Evolutionary conservation across 2,329 filamentous ascomycete species (phyloP).

Genomic region (Clathrospora elynae): DNA sequence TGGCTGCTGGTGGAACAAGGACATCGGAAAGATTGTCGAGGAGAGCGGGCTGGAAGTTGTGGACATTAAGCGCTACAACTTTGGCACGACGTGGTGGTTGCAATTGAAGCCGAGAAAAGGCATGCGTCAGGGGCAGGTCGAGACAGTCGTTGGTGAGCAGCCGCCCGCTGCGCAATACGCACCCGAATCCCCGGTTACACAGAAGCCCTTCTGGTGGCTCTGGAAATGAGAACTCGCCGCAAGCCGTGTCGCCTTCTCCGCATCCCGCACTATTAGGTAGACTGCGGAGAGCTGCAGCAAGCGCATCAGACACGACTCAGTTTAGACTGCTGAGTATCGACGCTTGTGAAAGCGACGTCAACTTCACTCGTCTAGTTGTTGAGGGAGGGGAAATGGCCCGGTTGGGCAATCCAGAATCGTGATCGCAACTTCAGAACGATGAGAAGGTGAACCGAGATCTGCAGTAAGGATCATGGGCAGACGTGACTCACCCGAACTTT

Average conservation of each 20-base stretch:
- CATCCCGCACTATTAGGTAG: slow-evolving; percentile 13
- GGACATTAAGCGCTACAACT: slow-evolving; percentile 52
- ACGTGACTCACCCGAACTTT: slow-evolving; percentile 15
- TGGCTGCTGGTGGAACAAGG: slow-evolving; percentile 60
- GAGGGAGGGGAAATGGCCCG: slow-evolving; percentile 18
- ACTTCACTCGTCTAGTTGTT: slow-evolving; percentile 7
- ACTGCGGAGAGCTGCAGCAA: slow-evolving; percentile 14
- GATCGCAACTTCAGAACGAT: slow-evolving; percentile 14
- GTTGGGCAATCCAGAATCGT: slow-evolving; percentile 15
- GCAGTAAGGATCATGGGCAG: slow-evolving; percentile 21
- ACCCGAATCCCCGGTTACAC: slow-evolving; percentile 24
- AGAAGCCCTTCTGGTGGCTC: slow-evolving; percentile 43
- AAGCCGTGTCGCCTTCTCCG: slow-evolving; percentile 18
- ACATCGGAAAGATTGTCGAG: slow-evolving; percentile 55
- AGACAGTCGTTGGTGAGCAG: slow-evolving; percentile 17
- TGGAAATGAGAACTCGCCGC: slow-evolving; percentile 40
- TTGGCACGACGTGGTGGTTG: slow-evolving; percentile 57
- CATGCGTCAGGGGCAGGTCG: slow-evolving; percentile 25
- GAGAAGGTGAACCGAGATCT: slow-evolving; percentile 28
- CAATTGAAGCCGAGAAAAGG: slow-evolving; percentile 52
- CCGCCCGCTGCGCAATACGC: slow-evolving; percentile 19
- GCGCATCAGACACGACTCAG: slow-evolving; percentile 3
- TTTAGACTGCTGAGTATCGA: not conserved
- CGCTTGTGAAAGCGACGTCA: slow-evolving; percentile 15
- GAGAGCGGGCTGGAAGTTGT: slow-evolving; percentile 56